phyloP scores from a whole-genome alignment of 2,329 filamentous ascomycete genomes.

The Reticulascus tulasneorum region DNA sequence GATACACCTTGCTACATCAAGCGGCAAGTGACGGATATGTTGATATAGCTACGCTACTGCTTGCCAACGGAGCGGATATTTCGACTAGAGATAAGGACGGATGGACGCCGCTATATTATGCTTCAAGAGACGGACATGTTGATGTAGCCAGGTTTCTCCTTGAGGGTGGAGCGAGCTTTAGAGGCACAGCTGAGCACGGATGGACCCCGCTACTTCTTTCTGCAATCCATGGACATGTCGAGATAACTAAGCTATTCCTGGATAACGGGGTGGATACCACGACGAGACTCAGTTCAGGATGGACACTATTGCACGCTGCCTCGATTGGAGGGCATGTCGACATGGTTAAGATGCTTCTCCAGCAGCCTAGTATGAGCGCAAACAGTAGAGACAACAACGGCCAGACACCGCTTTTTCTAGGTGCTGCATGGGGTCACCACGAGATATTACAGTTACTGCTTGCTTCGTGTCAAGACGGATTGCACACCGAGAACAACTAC shows the following conservation, averaged over 20 bases:
- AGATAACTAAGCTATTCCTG: constrained; percentile 6
- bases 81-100: neutral
- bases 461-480: neutral
- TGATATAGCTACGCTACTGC: neutral
- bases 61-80: neutral
- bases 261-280: neutral
- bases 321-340: neutral
- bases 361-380: neutral
- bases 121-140: neutral
- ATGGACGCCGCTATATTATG: neutral
- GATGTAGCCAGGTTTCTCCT: neutral
- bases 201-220: constrained; percentile 4
- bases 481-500: neutral
- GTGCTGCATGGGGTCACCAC: neutral
- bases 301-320: neutral
- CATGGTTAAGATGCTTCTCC: neutral
- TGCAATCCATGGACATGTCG: constrained; percentile 2
- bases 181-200: too few relatives aligned
- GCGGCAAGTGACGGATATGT: neutral
- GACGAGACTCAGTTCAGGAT: neutral
- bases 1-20: neutral
- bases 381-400: neutral
- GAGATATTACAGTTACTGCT: neutral
- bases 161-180: neutral
- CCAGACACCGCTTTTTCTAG: neutral